A percentile compares a stretch with the other conserved stretches of the same genome.
Conservation (phyloP, 2,329 filamentous ascomycete genomes). For the Ceratocystis eucalypticola region DNA sequence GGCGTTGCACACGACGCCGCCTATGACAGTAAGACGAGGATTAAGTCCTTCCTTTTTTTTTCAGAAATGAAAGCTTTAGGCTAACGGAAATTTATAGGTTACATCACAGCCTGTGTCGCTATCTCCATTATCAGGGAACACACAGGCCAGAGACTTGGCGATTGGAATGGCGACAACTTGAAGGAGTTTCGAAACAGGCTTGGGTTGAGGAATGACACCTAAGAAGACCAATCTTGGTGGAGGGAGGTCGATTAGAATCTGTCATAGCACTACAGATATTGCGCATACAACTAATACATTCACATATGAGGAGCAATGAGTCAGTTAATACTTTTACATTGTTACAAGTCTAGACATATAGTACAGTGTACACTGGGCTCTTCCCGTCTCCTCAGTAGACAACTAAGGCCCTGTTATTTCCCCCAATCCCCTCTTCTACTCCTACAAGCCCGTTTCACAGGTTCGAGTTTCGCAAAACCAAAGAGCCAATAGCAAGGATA, state of each 20-base stretch:
- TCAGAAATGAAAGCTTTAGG: not conserved
- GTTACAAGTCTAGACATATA: conserved; percentile 18
- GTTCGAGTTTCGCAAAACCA: not conserved
- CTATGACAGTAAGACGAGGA: conserved; percentile 37
- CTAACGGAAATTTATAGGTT: conserved; percentile 24
- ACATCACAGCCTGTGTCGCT: conserved; percentile 31
- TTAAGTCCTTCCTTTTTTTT: too few relatives aligned
- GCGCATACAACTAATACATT: not conserved
- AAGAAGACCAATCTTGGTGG: too few relatives aligned
- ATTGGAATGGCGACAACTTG: not conserved
- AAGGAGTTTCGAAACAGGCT: not conserved
- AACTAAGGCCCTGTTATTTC: not conserved
- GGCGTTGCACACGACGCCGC: conserved; percentile 40
- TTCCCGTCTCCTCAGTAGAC: not conserved
- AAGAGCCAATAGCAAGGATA: not conserved
- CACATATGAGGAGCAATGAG: not conserved
- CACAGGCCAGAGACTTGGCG: not conserved
- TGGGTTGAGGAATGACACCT: not conserved
- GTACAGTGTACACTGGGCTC: conserved; percentile 14
- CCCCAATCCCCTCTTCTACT: conserved; percentile 4
- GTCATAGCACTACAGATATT: not conserved
- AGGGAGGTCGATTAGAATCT: too few relatives aligned
- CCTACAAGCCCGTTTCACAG: conserved; percentile 8
- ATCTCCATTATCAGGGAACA: conserved; percentile 24
- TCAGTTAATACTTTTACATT: conserved; percentile 12